Conservation (phyloP, 352 stramenopile genomes). For the Phytophthora citrophthora region DNA sequence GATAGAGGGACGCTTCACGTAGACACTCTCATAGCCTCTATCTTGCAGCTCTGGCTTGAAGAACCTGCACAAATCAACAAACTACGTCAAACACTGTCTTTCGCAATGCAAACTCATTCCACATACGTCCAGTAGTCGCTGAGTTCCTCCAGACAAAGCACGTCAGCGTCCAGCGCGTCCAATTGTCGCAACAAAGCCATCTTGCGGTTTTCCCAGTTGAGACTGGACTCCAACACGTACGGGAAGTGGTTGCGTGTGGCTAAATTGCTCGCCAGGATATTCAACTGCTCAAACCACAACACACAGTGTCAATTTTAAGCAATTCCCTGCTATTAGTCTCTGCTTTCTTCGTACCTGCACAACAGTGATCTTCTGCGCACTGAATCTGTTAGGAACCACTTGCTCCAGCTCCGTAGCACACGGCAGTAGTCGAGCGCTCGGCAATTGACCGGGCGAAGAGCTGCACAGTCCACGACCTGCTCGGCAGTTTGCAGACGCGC, state of each 20-base stretch:
- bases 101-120: background rate
- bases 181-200: conserved; percentile 78
- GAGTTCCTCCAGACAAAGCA: conserved; percentile 86
- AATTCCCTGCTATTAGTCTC: background rate
- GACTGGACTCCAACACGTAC: conserved; percentile 81
- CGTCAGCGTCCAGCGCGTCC: conserved; percentile 76
- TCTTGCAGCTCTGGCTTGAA: conserved; percentile 80
- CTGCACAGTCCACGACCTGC: conserved; percentile 29
- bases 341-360: conserved; percentile 54
- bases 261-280: conserved; percentile 88
- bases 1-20: conserved; percentile 85
- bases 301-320: conserved; percentile 3
- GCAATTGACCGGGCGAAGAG: conserved; percentile 9
- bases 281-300: conserved; percentile 49
- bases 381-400: conserved; percentile 33
- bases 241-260: conserved; percentile 86
- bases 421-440: conserved; percentile 42
- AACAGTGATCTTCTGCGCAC: conserved; percentile 76
- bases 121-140: conserved; percentile 91
- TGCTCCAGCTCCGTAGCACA: conserved; percentile 60
- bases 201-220: conserved; percentile 88
- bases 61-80: conserved; percentile 47
- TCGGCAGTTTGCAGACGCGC: conserved; percentile 30
- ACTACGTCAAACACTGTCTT: conserved; percentile 1
- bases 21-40: conserved; percentile 87